Conservation (phyloP, 352 stramenopile species). For the Saprolegnia diclina region DNA sequence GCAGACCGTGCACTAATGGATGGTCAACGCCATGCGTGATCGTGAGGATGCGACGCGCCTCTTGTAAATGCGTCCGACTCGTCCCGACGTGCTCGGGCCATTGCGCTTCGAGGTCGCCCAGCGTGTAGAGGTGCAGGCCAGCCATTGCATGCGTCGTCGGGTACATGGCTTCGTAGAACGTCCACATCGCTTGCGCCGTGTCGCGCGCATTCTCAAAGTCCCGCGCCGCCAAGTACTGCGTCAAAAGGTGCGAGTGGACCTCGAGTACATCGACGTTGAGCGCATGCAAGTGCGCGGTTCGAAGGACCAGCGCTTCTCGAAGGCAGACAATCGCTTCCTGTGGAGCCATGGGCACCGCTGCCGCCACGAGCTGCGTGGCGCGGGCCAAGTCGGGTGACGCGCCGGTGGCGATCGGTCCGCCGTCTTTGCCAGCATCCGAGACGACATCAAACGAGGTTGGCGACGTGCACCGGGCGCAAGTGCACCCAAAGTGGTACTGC, state of each 20-base stretch:
- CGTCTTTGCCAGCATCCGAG: background rate
- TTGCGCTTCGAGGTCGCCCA: conserved; percentile 48
- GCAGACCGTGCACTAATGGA: conserved; percentile 39
- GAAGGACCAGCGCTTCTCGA: conserved; percentile 29
- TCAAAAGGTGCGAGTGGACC: conserved; percentile 49
- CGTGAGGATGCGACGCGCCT: conserved; percentile 42
- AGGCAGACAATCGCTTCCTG: conserved; percentile 29
- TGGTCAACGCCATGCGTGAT: conserved; percentile 52
- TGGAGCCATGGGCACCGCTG: background rate
- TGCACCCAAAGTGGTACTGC: conserved; percentile 64
- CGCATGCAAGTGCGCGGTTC: conserved; percentile 34
- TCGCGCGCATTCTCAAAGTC: conserved; percentile 32
- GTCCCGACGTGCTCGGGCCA: conserved; percentile 25
- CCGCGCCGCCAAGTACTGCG: conserved; percentile 42
- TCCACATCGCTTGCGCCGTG: conserved; percentile 44
- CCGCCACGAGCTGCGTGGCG: background rate
- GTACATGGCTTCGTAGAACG: conserved; percentile 59
- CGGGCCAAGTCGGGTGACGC: background rate
- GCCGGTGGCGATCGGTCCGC: background rate
- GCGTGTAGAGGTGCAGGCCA: conserved; percentile 56
- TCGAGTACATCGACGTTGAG: conserved; percentile 47
- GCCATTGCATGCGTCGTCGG: conserved; percentile 51
- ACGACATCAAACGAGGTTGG: conserved; percentile 1
- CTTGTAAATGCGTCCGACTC: conserved; percentile 32
- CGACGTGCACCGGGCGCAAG: conserved; percentile 43